Evolutionary conservation across 768 basidiomycete genomes (phyloP), one percentile per base, ranked within the genome.

Genomic region (Boletus subcaerulescens): DNA sequence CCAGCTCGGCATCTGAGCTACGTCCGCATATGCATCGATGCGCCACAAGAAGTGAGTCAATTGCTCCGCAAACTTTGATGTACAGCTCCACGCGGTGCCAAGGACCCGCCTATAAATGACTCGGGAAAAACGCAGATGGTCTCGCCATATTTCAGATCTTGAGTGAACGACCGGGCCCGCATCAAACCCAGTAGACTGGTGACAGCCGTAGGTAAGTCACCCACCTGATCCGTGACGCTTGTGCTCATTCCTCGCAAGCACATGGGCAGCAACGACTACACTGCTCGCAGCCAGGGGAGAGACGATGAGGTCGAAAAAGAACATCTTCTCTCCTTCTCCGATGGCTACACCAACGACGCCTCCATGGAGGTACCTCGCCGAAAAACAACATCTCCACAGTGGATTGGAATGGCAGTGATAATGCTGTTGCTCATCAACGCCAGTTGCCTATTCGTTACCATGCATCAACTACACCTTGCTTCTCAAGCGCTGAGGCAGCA

Each of bases 341-440:
- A 58, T 12, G 51, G n/a, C 18, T 39, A 33, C 53, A 20, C 44
- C 12, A 40, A 33, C 17, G 36, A 47, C 5, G 45, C 43, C 29
- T 50, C 53, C 36, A 9, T 48, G 38, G 58, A 50, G 52, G 54
- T 49, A 9, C 51, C 52, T 35, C 51, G 32, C 42, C 36, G 14
- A 13, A 32, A 43, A 10, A 36, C 41, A 3, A 38, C 38, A 39
- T 46, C 55, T 24, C 44, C 49, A 35, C 52, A 18, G n/a, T 61
- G 44, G 56, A 50, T 65, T 31, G 53, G 43, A 18, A 39, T 58
- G 45, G 65, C 57, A 47, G 52, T 63, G 47, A 48, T 69, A 39
- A 24, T 56, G 35, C 52, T 69, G 45, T 50, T 67, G 10, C 29
- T 59, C 31, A 55, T 69, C 50, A 69, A 69, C 36, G 61, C 39